Conservation (phyloP, 2,329 filamentous ascomycete genomes). For the Leptographium wingfieldii region DNA sequence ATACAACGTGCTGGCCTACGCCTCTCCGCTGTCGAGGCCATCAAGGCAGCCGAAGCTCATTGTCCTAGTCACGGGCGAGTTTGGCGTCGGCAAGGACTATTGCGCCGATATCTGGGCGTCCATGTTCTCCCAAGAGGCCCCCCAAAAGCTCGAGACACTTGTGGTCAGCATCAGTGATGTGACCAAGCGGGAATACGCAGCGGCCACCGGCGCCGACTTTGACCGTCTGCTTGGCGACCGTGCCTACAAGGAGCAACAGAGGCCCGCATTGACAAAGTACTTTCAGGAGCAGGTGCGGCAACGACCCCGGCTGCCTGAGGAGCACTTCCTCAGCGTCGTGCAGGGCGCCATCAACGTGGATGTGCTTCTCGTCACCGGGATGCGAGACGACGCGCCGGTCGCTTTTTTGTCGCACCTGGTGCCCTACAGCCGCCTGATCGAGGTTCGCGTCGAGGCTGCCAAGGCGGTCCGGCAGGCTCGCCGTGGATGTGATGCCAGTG, state of each 20-base stretch:
- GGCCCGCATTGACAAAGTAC: constrained; percentile 36
- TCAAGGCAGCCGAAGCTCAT: constrained; percentile 24
- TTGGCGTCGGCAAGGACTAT: constrained; percentile 46
- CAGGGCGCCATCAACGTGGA: constrained; percentile 13
- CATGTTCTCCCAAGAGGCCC: constrained; percentile 17
- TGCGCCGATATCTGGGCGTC: constrained; percentile 41
- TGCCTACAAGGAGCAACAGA: constrained; percentile 49
- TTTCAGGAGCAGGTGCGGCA: constrained; percentile 31
- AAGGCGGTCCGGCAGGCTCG: constrained; percentile 11
- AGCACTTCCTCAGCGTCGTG: constrained; percentile 38
- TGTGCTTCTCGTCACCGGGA: constrained; percentile 48
- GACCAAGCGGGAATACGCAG: constrained; percentile 45
- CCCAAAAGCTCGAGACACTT: constrained; percentile 21
- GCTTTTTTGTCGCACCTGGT: constrained; percentile 40
- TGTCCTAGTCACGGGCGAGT: constrained; percentile 43
- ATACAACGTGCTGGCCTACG: constrained; percentile 35
- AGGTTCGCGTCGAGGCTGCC: constrained; percentile 34
- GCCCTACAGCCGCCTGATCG: constrained; percentile 37
- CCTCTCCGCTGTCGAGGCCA: constrained; percentile 37
- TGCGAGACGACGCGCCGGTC: constrained; percentile 48
- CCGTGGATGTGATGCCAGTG: constrained; percentile 1
- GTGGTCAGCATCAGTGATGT: constrained; percentile 42
- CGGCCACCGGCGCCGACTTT: constrained; percentile 32
- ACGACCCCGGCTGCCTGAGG: constrained; percentile 32
- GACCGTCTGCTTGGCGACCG: constrained; percentile 37